Evolutionary conservation across 352 stramenopile genomes (phyloP).

Genomic region (Pythium insidiosum): DNA sequence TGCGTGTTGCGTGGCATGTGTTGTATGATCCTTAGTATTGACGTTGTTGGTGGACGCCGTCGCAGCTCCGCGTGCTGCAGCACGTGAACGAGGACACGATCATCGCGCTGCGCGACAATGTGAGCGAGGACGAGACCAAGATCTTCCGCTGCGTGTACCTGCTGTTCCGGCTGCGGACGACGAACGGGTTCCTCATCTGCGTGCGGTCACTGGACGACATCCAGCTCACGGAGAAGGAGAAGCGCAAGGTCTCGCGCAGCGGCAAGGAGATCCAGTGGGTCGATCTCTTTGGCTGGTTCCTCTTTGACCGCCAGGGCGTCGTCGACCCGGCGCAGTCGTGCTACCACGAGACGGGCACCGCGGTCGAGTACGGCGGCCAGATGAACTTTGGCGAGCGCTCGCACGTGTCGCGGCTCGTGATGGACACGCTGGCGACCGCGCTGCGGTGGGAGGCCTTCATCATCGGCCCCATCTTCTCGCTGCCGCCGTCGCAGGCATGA

Average conservation of each 20-base stretch:
- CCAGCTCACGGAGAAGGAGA: conserved; percentile 14
- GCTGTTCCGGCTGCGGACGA: conserved; percentile 61
- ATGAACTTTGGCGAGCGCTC: conserved; percentile 49
- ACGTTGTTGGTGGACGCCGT: not conserved
- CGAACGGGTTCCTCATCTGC: conserved; percentile 57
- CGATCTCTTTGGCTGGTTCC: conserved; percentile 59
- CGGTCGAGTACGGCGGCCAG: conserved; percentile 60
- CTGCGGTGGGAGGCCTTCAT: conserved; percentile 62
- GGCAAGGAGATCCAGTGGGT: conserved; percentile 54
- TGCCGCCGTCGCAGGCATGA: conserved; percentile 21
- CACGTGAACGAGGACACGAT: conserved; percentile 66
- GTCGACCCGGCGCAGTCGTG: conserved; percentile 11
- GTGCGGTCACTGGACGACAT: conserved; percentile 40
- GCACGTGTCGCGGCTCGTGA: conserved; percentile 38
- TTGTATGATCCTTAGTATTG: not conserved
- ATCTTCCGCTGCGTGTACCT: conserved; percentile 63
- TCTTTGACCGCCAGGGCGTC: conserved; percentile 44
- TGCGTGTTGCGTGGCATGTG: not conserved
- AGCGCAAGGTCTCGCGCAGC: conserved; percentile 18
- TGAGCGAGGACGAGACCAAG: conserved; percentile 28
- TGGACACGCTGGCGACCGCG: conserved; percentile 59
- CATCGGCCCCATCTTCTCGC: conserved; percentile 41
- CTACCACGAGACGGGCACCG: conserved; percentile 30
- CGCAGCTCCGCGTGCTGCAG: conserved; percentile 46
- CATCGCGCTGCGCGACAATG: conserved; percentile 45